A percentile compares a stretch with the other conserved stretches of the same genome.
phyloP scores from a whole-genome alignment of 768 basidiomycete genomes.

The Sistotremastrum suecicum region DNA sequence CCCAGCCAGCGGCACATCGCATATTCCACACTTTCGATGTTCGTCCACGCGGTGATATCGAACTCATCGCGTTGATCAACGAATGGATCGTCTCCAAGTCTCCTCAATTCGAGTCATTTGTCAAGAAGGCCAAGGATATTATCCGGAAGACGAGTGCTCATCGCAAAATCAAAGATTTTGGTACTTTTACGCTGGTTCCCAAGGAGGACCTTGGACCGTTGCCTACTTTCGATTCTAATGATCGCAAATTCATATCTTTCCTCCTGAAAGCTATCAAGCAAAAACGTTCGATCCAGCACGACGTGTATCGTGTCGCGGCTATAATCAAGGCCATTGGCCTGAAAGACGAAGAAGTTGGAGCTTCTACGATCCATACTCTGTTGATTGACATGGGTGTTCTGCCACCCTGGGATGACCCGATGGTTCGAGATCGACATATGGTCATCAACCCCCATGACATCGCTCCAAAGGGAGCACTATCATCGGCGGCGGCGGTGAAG shows the following conservation, averaged over 20 bases:
- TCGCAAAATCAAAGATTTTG: slow-evolving; percentile 17
- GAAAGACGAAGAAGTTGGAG: slow-evolving; percentile 18
- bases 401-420: slow-evolving; percentile 69
- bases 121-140: slow-evolving; percentile 31
- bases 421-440: slow-evolving; percentile 25
- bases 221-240: slow-evolving; percentile 34
- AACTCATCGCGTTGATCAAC: slow-evolving; percentile 32
- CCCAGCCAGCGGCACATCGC: slow-evolving; percentile 31
- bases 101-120: slow-evolving; percentile 33
- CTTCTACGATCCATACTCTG: slow-evolving; percentile 27
- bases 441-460: slow-evolving; percentile 13
- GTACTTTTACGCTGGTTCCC: slow-evolving; percentile 18
- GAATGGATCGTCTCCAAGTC: slow-evolving; percentile 30
- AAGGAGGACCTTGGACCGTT: slow-evolving; percentile 15
- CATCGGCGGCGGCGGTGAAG: slow-evolving; percentile 8
- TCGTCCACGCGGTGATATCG: slow-evolving; percentile 44
- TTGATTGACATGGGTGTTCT: slow-evolving; percentile 62
- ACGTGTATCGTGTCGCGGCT: slow-evolving; percentile 43
- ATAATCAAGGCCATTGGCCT: slow-evolving; percentile 46
- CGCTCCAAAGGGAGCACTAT: slow-evolving; percentile 15
- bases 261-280: slow-evolving; percentile 39
- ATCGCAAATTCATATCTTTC: slow-evolving; percentile 44
- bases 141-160: slow-evolving; percentile 12
- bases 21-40: slow-evolving; percentile 40
- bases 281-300: slow-evolving; percentile 34